Evolutionary conservation across 768 basidiomycete species (phyloP).

Genomic region (Sporobolomyces pararoseus): DNA sequence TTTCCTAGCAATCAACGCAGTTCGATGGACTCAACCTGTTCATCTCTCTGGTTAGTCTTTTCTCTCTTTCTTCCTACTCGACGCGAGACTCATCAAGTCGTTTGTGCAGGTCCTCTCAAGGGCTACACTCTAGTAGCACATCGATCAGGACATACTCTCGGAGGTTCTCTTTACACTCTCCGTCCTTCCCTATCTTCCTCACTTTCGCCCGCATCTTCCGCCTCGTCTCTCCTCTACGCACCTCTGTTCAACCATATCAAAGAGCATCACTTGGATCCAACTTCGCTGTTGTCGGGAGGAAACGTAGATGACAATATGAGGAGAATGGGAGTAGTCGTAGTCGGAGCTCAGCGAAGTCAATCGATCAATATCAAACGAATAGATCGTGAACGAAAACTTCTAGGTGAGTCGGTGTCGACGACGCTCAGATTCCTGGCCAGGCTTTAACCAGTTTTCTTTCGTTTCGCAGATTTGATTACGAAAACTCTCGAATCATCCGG

Average conservation of each 20-base stretch:
- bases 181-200: constrained; percentile 81
- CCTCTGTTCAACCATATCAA: constrained; percentile 93
- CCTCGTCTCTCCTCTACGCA: constrained; percentile 87
- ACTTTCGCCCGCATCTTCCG: constrained; percentile 36
- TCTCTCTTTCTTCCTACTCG: constrained; percentile 15
- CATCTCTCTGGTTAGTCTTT: constrained; percentile 74
- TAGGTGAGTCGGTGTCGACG: constrained; percentile 56
- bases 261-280: constrained; percentile 91
- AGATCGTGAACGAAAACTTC: constrained; percentile 81
- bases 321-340: constrained; percentile 86
- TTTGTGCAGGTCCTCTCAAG: constrained; percentile 17
- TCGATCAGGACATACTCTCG: constrained; percentile 88
- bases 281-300: constrained; percentile 61
- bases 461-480: constrained; percentile 70
- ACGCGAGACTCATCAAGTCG: not conserved
- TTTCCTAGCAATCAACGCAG: constrained; percentile 82
- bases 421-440: not conserved
- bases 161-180: constrained; percentile 97
- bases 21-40: constrained; percentile 91
- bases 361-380: constrained; percentile 81
- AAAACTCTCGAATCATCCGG: constrained; percentile 69
- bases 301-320: constrained; percentile 69
- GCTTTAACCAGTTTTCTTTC: not conserved
- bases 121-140: constrained; percentile 79
- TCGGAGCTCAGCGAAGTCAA: constrained; percentile 78